Conservation (phyloP, 2,329 filamentous ascomycete species). For the Dissoconium aciculare region DNA sequence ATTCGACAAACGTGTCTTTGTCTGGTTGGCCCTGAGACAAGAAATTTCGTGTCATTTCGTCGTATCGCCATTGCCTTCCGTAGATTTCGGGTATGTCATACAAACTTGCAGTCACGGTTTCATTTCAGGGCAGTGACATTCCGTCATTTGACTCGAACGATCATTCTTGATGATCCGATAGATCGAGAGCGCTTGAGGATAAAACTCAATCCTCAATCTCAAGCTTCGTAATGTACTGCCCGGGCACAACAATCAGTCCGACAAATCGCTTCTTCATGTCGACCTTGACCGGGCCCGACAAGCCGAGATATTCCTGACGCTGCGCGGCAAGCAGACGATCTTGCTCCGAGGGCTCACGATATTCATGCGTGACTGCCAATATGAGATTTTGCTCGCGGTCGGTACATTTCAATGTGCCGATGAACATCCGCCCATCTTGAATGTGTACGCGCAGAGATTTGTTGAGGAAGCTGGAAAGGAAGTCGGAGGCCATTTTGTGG, state of each 20-base stretch:
- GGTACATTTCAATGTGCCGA: constrained; percentile 85
- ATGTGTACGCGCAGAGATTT: constrained; percentile 66
- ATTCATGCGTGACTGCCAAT: constrained; percentile 74
- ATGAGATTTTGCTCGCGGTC: constrained; percentile 78
- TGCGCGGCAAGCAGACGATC: constrained; percentile 27
- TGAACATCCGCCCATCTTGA: constrained; percentile 74
- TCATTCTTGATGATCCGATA: too few relatives aligned
- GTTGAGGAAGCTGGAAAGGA: constrained; percentile 23
- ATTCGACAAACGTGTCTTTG: too few relatives aligned
- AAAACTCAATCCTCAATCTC: constrained; percentile 56
- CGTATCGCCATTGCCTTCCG: too few relatives aligned
- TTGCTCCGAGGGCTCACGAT: constrained; percentile 50
- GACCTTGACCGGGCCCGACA: constrained; percentile 35
- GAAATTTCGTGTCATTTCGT: too few relatives aligned
- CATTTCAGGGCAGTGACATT: too few relatives aligned
- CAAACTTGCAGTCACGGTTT: too few relatives aligned
- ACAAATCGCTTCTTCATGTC: constrained; percentile 77
- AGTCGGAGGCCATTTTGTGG: constrained; percentile 15
- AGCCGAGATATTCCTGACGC: constrained; percentile 19
- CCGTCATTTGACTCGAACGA: too few relatives aligned
- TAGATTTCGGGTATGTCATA: too few relatives aligned
- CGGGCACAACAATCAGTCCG: constrained; percentile 78
- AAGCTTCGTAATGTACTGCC: constrained; percentile 70
- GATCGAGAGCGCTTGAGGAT: too few relatives aligned
- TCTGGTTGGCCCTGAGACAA: too few relatives aligned